Evolutionary conservation across 306 rosid genomes (phyloP).

Genomic region (Cucumis melo): DNA sequence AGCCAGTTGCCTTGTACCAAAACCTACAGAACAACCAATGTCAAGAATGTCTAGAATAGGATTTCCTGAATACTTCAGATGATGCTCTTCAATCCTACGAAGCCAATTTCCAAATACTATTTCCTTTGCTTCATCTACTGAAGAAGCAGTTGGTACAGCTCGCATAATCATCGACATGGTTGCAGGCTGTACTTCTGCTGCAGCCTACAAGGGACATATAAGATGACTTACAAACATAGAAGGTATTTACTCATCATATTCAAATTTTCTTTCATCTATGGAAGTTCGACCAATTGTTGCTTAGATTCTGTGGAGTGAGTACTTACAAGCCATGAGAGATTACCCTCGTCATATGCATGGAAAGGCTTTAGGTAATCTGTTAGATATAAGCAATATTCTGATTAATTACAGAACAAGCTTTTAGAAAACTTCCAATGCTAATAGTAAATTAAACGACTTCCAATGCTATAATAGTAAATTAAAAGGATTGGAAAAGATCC

Average conservation of each 20-base stretch:
- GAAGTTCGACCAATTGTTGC: not conserved
- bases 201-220: conserved; percentile 33
- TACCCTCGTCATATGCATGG: conserved; percentile 61
- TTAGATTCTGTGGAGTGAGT: not conserved
- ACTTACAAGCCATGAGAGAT: conserved; percentile 60
- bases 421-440: not conserved
- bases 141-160: conserved; percentile 34
- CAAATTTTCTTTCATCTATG: not conserved
- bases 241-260: not conserved
- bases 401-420: not conserved
- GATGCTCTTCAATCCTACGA: conserved; percentile 39
- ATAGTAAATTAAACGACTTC: not conserved
- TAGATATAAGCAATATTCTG: conserved; percentile 8
- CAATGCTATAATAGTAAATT: not conserved
- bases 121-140: conserved; percentile 36
- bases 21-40: conserved; percentile 48
- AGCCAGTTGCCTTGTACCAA: conserved; percentile 42
- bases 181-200: conserved; percentile 68
- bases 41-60: conserved; percentile 43
- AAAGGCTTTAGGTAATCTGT: conserved; percentile 58
- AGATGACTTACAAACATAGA: not conserved
- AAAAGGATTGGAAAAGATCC: not conserved
- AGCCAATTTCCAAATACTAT: conserved; percentile 46
- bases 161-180: conserved; percentile 45
- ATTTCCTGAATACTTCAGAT: conserved; percentile 23